Evolutionary conservation across 768 basidiomycete genomes (phyloP).

Genomic region (Phaeotremella skinneri): DNA sequence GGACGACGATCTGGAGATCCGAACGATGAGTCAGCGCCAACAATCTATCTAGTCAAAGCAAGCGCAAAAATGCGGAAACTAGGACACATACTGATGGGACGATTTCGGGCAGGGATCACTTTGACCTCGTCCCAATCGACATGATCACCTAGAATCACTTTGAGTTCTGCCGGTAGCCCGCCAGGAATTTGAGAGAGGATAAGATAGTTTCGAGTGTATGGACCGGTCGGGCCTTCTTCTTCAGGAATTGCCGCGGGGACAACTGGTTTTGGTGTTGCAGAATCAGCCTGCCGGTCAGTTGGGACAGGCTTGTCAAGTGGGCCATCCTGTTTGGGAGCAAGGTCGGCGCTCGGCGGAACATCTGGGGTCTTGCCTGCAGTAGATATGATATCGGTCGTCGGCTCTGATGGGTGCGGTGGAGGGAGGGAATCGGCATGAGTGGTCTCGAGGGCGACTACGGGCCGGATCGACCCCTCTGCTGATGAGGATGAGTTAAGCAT

Average conservation of each 20-base stretch:
- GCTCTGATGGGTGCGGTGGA: too few relatives aligned
- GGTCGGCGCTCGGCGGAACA: too few relatives aligned
- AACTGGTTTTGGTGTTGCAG: neutral
- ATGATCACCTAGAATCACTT: constrained; percentile 79
- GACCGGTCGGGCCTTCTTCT: constrained; percentile 6
- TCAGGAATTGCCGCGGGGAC: constrained; percentile 8
- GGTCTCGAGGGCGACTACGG: too few relatives aligned
- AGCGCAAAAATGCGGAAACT: neutral
- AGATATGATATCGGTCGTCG: too few relatives aligned
- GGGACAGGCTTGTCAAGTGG: neutral
- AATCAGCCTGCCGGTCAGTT: neutral
- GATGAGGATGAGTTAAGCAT: too few relatives aligned
- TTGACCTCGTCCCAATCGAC: constrained; percentile 58
- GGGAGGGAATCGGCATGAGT: too few relatives aligned
- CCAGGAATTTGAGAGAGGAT: constrained; percentile 48
- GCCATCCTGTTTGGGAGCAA: too few relatives aligned
- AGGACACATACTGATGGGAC: constrained; percentile 36
- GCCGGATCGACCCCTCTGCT: too few relatives aligned
- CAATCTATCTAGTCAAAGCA: neutral
- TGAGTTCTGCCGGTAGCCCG: constrained; percentile 62
- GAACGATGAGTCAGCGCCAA: neutral
- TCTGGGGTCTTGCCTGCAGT: too few relatives aligned
- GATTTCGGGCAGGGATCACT: constrained; percentile 37
- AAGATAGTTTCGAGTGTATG: constrained; percentile 47
- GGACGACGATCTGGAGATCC: constrained; percentile 63